A percentile compares a stretch with the other conserved stretches of the same genome.
These are phyloP conservation scores for Globisporangium nodosum DNA, from an alignment of 352 stramenopile genomes.

Conservation along the genomic window DNA sequence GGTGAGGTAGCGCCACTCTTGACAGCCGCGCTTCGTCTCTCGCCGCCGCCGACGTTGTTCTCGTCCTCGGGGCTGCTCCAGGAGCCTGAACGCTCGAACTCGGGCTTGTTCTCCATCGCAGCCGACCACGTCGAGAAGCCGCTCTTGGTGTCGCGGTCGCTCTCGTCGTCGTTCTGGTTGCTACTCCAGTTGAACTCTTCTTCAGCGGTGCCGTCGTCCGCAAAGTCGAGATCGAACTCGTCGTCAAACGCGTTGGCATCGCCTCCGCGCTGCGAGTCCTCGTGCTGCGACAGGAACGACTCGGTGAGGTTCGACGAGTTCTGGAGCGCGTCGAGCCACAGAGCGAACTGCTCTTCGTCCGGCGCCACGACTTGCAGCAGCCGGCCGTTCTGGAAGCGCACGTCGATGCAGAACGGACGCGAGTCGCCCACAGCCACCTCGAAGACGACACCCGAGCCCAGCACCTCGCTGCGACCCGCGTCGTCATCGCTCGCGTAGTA, in stretches of 20 bases:
- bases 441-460: slow-evolving; percentile 66
- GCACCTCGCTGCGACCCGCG: slow-evolving; percentile 23
- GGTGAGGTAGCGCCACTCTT: background rate
- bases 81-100: slow-evolving; percentile 23
- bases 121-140: slow-evolving; percentile 45
- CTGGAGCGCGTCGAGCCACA: slow-evolving; percentile 51
- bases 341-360: slow-evolving; percentile 40
- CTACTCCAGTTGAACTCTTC: slow-evolving; percentile 27
- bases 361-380: slow-evolving; percentile 59
- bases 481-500: slow-evolving; percentile 42
- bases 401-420: slow-evolving; percentile 56
- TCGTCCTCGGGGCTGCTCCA: slow-evolving; percentile 25
- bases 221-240: slow-evolving; percentile 45
- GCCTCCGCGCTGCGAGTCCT: slow-evolving; percentile 13
- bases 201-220: slow-evolving; percentile 16
- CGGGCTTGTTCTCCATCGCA: slow-evolving; percentile 43
- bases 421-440: slow-evolving; percentile 46
- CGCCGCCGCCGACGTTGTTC: slow-evolving; percentile 3
- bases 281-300: slow-evolving; percentile 47
- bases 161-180: slow-evolving; percentile 26
- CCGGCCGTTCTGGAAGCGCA: slow-evolving; percentile 72
- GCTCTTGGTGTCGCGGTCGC: slow-evolving; percentile 23
- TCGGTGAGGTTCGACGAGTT: slow-evolving; percentile 55
- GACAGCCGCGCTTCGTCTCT: background rate
- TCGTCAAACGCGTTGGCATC: slow-evolving; percentile 22